These are phyloP conservation scores for Candida saitoana DNA, from an alignment of 805 yeast species.

Conservation along the genomic window DNA sequence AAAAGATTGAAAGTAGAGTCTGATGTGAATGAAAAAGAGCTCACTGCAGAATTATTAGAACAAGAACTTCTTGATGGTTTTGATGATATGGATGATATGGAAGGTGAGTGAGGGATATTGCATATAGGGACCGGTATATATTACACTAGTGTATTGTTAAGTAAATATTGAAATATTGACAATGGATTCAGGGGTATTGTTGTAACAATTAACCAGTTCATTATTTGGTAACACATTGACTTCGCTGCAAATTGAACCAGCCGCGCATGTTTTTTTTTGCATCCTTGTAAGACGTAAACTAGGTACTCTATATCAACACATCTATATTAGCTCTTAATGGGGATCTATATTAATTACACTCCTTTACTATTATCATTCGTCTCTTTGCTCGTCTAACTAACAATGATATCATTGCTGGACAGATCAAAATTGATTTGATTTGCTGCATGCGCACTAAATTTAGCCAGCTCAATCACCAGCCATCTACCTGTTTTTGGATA, in stretches of 20 bases:
- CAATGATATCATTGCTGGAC: too few species aligned
- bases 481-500: neutral
- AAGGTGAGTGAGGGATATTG: constrained; percentile 17
- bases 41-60: constrained; percentile 35
- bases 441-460: neutral
- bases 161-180: neutral
- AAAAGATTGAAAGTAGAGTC: constrained; percentile 7
- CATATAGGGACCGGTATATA: neutral
- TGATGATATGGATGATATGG: constrained; percentile 49
- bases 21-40: neutral
- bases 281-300: too few species aligned
- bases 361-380: too few species aligned
- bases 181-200: neutral
- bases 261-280: too few species aligned
- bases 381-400: too few species aligned
- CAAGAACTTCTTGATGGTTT: constrained; percentile 50
- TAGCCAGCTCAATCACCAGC: neutral
- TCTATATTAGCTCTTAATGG: too few species aligned
- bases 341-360: too few species aligned
- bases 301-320: too few species aligned
- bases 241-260: neutral
- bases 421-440: neutral
- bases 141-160: neutral
- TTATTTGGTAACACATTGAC: neutral
- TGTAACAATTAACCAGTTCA: neutral